A percentile compares a stretch with the other conserved stretches of the same genome.
phyloP scores from a whole-genome alignment of 129 eudicot genomes.

The Ambrosia artemisiifolia region DNA sequence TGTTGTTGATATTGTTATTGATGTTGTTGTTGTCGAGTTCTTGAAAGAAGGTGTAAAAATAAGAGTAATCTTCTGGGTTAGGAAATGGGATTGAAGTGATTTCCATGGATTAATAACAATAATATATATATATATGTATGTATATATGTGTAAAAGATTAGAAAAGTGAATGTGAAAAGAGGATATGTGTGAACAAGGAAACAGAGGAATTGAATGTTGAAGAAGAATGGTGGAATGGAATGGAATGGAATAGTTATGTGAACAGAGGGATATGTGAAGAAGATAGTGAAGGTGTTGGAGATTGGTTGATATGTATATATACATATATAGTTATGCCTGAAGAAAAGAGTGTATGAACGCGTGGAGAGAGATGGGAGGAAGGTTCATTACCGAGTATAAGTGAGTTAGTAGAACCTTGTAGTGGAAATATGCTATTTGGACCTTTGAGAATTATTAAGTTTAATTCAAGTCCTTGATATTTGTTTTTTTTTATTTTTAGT shows the following conservation, averaged over 20 bases:
- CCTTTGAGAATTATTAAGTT: background rate
- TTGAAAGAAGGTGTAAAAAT: slow-evolving; percentile 44
- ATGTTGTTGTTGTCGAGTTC: slow-evolving; percentile 32
- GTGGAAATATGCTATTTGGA: background rate
- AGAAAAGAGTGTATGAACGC: slow-evolving; percentile 20
- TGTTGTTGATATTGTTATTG: background rate
- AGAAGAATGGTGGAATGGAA: background rate
- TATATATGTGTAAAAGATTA: slow-evolving; percentile 3
- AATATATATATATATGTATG: too few species aligned
- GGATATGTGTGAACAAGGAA: slow-evolving; percentile 27
- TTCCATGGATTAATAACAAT: slow-evolving; percentile 37
- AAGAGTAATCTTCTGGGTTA: slow-evolving; percentile 51
- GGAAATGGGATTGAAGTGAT: slow-evolving; percentile 42
- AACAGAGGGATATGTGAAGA: background rate
- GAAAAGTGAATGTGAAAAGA: slow-evolving; percentile 15
- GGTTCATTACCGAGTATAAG: slow-evolving; percentile 16
- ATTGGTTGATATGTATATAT: background rate
- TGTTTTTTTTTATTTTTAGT: background rate
- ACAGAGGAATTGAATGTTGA: background rate
- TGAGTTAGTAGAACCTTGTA: slow-evolving; percentile 15
- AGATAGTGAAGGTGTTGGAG: slow-evolving; percentile 13
- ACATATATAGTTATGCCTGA: slow-evolving; percentile 1
- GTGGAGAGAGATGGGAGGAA: slow-evolving; percentile 28
- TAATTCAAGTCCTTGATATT: background rate
- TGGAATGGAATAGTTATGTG: slow-evolving; percentile 16